Percentiles rank a stretch among this genome's conserved stretches.
Evolutionary conservation across 2,329 filamentous ascomycete genomes (phyloP).

Genomic region (Teratosphaeria nubilosa): DNA sequence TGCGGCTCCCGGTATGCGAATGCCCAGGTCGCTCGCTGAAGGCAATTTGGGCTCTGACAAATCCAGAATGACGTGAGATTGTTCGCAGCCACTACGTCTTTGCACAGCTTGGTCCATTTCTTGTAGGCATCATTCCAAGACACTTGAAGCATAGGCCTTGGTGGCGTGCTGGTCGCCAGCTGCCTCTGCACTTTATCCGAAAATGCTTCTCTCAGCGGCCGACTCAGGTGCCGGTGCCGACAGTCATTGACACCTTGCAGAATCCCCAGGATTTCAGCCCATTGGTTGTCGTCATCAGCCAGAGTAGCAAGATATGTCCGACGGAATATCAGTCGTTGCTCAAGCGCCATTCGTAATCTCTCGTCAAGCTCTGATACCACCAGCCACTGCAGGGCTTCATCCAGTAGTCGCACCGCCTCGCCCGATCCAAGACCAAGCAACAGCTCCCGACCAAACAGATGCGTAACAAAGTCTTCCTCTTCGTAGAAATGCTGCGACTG

Average conservation of each 20-base stretch:
- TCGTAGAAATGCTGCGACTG: conserved; percentile 84
- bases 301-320: conserved; percentile 46
- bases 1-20: conserved; percentile 74
- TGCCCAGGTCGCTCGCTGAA: conserved; percentile 40
- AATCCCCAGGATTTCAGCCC: conserved; percentile 21
- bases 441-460: conserved; percentile 74
- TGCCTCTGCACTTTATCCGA: conserved; percentile 85
- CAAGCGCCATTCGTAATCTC: conserved; percentile 15
- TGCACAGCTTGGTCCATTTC: conserved; percentile 60
- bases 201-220: conserved; percentile 65
- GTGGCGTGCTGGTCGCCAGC: conserved; percentile 86
- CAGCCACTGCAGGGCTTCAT: conserved; percentile 46
- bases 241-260: conserved; percentile 45
- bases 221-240: conserved; percentile 49
- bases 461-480: conserved; percentile 95
- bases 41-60: conserved; percentile 14
- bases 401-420: conserved; percentile 46
- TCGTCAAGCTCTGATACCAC: conserved; percentile 8
- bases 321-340: conserved; percentile 54
- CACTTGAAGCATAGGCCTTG: conserved; percentile 74
- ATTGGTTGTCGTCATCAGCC: conserved; percentile 30
- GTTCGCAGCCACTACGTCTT: conserved; percentile 54
- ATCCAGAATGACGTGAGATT: conserved; percentile 10
- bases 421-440: conserved; percentile 53
- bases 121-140: conserved; percentile 60